Base-by-base conservation (phyloP, 2,329 filamentous ascomycete species). In the Pseudocercospora eumusae region DNA sequence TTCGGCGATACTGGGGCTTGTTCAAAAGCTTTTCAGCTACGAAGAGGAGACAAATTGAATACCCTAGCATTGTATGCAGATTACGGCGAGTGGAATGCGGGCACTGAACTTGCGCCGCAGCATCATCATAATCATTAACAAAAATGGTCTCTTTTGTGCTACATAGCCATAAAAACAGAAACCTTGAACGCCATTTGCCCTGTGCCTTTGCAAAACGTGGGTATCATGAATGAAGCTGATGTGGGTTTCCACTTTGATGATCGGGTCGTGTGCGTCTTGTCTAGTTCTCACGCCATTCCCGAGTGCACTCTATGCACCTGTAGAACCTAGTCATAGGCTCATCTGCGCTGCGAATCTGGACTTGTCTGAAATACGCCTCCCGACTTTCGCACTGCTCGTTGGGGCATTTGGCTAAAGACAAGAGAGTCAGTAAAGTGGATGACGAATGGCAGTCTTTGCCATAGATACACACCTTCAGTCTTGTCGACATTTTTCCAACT, bases 311-410 rank as follows among this genome's bases (percentile, higher is more conserved):
- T 20, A 75, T 76, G 64, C 79, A 81, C 73, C 92, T 95, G 79
- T 89, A 96, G 78, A 98, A 98, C 64, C 88, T 93, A 68, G 95
- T 99, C 90, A 96, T 97, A 64, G 95, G 95, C 83, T 99, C 95
- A 79, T 99, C 95, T 57, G 95, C 95, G 82, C 92, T 96, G 70
- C 95, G 88, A 79, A 98, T 98, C 83, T 99, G 95, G 70, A 98
- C 87, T 82, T 96, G 92, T 81, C 93, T 96, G 81, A 93, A 98
- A 66, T 93, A 96, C 3, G 95, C 95, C 80, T 92, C 87, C 64
- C 86, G 84, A 66, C 92, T 92, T 73, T 90, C 84, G 81, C 95
- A 99, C 60, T 83, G 83, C 44, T 92, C 87, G 65, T 87, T 87
- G 25, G 90, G 87, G 77, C 95, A 99, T 83, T 95, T 91, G 54